Evolutionary conservation across 2,329 filamentous ascomycete genomes (phyloP).

Genomic region (Didymella glomerata): DNA sequence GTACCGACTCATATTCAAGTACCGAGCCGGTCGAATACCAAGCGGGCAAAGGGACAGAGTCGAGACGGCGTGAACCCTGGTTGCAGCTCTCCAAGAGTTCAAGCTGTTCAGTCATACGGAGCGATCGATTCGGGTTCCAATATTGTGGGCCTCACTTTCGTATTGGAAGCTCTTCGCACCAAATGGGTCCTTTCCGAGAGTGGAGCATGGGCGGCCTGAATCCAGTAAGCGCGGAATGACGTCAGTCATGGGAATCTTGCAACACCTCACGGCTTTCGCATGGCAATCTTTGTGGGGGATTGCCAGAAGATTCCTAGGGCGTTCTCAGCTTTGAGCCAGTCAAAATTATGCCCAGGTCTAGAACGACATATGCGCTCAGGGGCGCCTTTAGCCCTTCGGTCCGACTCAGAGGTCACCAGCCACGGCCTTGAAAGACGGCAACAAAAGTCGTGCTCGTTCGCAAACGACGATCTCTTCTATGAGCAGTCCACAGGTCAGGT

Average conservation of each 20-base stretch:
- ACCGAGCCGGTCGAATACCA: too few species aligned
- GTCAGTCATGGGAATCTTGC: not conserved
- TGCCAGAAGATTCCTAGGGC: not conserved
- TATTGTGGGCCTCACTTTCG: not conserved
- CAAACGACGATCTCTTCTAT: not conserved
- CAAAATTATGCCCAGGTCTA: not conserved
- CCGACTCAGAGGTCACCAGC: not conserved
- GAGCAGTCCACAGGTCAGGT: not conserved
- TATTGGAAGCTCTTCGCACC: not conserved
- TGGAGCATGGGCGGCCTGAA: not conserved
- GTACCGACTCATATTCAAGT: too few species aligned
- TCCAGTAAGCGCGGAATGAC: not conserved
- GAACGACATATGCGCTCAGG: not conserved
- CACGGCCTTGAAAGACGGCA: not conserved
- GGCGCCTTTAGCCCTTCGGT: not conserved
- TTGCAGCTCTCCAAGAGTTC: too few species aligned
- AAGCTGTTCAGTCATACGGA: not conserved
- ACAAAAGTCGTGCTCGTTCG: not conserved
- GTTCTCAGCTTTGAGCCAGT: not conserved
- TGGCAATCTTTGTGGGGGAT: not conserved
- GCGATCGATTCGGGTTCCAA: not conserved
- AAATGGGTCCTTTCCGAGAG: not conserved
- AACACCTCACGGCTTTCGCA: not conserved
- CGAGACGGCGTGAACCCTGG: too few species aligned
- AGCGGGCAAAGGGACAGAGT: too few species aligned